Evolutionary conservation across 176 grass and related monocot genomes (phyloP).

Genomic region (Canna indica): DNA sequence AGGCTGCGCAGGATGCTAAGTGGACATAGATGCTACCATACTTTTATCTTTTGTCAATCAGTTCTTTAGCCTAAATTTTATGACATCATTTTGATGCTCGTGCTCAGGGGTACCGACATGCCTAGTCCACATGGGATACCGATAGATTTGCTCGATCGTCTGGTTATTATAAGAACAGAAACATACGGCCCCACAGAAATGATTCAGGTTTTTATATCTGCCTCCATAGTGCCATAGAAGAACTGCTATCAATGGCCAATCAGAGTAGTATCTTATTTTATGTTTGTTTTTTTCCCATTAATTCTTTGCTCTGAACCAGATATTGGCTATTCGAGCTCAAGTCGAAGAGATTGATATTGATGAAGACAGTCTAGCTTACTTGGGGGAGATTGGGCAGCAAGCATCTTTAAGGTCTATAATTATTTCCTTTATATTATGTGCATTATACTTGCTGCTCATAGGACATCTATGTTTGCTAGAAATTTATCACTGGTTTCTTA

Average conservation of each 20-base stretch:
- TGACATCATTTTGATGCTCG: not conserved
- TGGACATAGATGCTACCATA: not conserved
- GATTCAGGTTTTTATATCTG: conserved; percentile 61
- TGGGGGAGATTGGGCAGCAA: conserved; percentile 81
- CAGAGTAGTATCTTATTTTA: not conserved
- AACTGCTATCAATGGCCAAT: not conserved
- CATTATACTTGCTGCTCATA: not conserved
- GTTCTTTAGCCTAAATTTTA: conserved; percentile 17
- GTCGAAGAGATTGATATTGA: conserved; percentile 91
- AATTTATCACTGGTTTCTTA: not conserved
- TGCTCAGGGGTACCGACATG: conserved; percentile 89
- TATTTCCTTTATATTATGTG: not conserved
- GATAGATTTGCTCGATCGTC: conserved; percentile 80
- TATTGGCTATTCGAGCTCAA: conserved; percentile 87
- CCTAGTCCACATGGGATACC: conserved; percentile 87
- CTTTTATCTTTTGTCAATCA: too few relatives aligned
- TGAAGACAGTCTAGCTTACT: conserved; percentile 84
- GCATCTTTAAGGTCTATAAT: conserved; percentile 68
- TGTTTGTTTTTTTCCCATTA: conserved; percentile 24
- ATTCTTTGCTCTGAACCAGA: conserved; percentile 30
- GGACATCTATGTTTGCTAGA: not conserved
- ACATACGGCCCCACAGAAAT: conserved; percentile 82
- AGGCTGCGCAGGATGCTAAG: not conserved
- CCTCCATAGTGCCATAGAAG: not conserved
- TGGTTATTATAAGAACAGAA: conserved; percentile 86